These are phyloP conservation scores for Caryopteris hybrid DNA, from an alignment of 305 asterid genomes.

Conservation along the genomic window DNA sequence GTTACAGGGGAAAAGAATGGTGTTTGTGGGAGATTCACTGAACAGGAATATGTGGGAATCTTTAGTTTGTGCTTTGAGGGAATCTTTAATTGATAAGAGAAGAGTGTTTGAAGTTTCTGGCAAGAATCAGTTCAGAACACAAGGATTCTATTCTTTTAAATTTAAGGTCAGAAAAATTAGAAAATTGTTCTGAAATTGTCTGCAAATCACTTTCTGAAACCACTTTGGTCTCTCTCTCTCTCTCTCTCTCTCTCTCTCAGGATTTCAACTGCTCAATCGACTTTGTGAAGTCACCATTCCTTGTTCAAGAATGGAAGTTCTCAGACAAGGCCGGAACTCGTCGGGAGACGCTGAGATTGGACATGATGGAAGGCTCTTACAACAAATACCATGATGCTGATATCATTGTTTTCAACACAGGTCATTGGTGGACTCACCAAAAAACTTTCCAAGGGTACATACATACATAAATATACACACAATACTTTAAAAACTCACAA, in stretches of 20 bases:
- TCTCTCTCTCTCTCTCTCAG: conserved; percentile 8
- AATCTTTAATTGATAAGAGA: conserved; percentile 28
- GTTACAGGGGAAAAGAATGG: conserved; percentile 49
- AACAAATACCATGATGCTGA: conserved; percentile 43
- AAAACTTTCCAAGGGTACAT: conserved; percentile 41
- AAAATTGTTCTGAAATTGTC: not conserved
- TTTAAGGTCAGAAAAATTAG: conserved; percentile 26
- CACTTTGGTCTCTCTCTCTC: too few species aligned
- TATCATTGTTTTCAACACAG: conserved; percentile 57
- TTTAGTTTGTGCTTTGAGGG: conserved; percentile 41
- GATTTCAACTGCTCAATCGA: conserved; percentile 51
- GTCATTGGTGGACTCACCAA: conserved; percentile 78
- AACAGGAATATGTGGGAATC: conserved; percentile 75
- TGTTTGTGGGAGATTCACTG: conserved; percentile 61
- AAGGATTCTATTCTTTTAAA: conserved; percentile 46
- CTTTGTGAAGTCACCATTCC: conserved; percentile 48
- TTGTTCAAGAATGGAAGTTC: conserved; percentile 52
- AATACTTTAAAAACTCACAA: not conserved
- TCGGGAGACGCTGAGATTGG: conserved; percentile 47
- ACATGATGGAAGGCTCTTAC: conserved; percentile 37
- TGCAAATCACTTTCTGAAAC: not conserved
- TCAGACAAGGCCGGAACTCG: conserved; percentile 31
- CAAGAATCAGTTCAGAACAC: conserved; percentile 35
- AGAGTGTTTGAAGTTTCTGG: conserved; percentile 39
- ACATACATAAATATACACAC: too few species aligned